Evolutionary conservation across 129 eudicot species (phyloP).

Genomic region (Flaveria ramosissima): DNA sequence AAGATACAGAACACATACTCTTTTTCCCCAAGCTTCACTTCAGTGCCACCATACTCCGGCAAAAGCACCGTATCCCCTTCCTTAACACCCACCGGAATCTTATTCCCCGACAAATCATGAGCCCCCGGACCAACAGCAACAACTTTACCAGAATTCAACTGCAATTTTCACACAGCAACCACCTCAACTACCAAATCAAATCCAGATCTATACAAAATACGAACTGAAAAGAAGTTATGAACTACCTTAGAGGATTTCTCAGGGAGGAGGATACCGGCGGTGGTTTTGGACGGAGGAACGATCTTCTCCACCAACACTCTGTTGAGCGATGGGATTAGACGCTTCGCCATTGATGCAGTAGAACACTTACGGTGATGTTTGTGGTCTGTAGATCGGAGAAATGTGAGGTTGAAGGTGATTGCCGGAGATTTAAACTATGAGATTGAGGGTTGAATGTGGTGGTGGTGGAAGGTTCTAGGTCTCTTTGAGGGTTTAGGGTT

Average conservation of each 20-base stretch:
- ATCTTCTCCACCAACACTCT: constrained; percentile 83
- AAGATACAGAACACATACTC: constrained; percentile 44
- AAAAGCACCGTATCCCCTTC: constrained; percentile 93
- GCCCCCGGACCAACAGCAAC: constrained; percentile 81
- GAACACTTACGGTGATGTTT: too few species aligned
- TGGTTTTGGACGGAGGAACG: constrained; percentile 74
- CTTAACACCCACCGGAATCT: constrained; percentile 66
- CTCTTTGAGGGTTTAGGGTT: constrained; percentile 1
- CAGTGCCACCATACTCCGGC: constrained; percentile 91
- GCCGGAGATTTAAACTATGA: not conserved
- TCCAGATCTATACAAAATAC: not conserved
- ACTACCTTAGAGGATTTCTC: constrained; percentile 76
- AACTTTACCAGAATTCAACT: constrained; percentile 90
- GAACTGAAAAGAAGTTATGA: not conserved
- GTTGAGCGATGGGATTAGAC: constrained; percentile 80
- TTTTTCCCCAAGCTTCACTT: constrained; percentile 86
- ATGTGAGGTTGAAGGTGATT: not conserved
- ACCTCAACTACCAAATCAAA: not conserved
- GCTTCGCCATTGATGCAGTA: constrained; percentile 63
- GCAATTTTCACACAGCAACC: constrained; percentile 16
- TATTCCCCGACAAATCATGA: constrained; percentile 54
- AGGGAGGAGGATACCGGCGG: constrained; percentile 89
- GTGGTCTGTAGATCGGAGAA: not conserved
- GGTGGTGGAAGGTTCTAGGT: constrained; percentile 2
- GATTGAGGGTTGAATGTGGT: not conserved